These are phyloP conservation scores for Aspergillus taichungensis DNA, from an alignment of 495 filamentous ascomycete species.

Conservation along the genomic window DNA sequence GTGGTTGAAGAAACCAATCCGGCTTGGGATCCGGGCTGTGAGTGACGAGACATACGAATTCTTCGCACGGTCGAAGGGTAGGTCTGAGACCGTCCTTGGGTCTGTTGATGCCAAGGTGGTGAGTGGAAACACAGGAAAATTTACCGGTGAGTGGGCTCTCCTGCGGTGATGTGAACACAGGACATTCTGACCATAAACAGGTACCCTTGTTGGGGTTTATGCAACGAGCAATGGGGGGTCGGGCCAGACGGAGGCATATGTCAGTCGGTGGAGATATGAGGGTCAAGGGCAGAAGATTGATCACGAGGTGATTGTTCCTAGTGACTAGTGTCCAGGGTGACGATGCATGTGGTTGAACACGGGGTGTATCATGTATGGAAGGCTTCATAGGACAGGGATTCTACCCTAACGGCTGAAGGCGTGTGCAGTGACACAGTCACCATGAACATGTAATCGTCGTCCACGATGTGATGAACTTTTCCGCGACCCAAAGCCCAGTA, in stretches of 20 bases:
- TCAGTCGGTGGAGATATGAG: slow-evolving; percentile 10
- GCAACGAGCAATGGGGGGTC: slow-evolving; percentile 4
- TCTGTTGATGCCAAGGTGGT: slow-evolving; percentile 5
- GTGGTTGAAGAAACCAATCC: slow-evolving; percentile 1
- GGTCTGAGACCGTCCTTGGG: slow-evolving; percentile 1
- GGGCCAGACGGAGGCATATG: slow-evolving; percentile 4
- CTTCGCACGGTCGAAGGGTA: background rate
- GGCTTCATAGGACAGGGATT: too few relatives aligned
- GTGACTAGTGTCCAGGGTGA: background rate
- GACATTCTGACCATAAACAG: background rate
- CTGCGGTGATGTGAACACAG: background rate
- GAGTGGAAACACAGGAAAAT: slow-evolving; percentile 9
- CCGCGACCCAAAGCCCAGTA: too few relatives aligned
- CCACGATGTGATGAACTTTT: too few relatives aligned
- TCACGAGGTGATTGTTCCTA: slow-evolving; percentile 3
- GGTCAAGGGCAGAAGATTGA: slow-evolving; percentile 13
- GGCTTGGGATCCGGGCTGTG: slow-evolving; percentile 4
- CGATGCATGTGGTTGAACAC: too few relatives aligned
- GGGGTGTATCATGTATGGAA: too few relatives aligned
- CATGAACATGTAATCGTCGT: too few relatives aligned
- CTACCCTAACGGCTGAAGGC: too few relatives aligned
- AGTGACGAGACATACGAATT: slow-evolving; percentile 7
- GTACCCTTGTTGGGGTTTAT: slow-evolving; percentile 11
- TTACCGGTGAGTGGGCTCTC: slow-evolving; percentile 7
- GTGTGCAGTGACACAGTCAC: too few relatives aligned